Percentiles rank a stretch among this genome's conserved stretches.
Conservation (phyloP, 225 moss, liverwort and hornwort genomes). For the Pleurozium schreberi region DNA sequence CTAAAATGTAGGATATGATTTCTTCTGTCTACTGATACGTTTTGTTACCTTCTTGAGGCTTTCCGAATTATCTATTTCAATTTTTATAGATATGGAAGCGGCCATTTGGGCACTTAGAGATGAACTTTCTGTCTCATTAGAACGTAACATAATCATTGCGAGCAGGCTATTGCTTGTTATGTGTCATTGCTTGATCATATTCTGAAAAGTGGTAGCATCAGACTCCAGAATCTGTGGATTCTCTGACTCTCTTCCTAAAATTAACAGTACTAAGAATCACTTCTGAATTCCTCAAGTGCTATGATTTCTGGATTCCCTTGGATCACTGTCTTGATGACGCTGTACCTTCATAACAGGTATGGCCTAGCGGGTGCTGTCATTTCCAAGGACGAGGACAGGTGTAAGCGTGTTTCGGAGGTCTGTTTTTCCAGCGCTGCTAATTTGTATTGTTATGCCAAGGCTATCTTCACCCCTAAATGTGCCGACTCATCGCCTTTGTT, state of each 20-base stretch:
- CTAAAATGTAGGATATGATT: neutral
- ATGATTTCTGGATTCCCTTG: neutral
- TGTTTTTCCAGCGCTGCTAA: neutral
- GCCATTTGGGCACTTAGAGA: neutral
- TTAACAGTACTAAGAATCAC: neutral
- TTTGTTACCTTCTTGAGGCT: neutral
- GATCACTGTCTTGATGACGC: neutral
- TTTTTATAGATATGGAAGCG: neutral
- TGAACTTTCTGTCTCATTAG: neutral
- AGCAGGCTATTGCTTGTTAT: neutral
- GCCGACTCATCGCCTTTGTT: neutral
- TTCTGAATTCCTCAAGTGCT: neutral
- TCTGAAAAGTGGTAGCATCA: neutral
- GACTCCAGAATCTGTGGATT: neutral
- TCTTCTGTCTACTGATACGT: neutral
- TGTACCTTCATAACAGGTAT: constrained; percentile 35
- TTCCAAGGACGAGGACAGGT: constrained; percentile 82
- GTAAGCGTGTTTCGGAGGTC: constrained; percentile 93
- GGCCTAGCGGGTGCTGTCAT: constrained; percentile 95
- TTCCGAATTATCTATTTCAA: neutral
- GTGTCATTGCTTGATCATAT: neutral
- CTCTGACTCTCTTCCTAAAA: neutral
- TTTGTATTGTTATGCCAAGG: neutral
- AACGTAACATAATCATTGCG: neutral
- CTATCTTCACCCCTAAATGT: neutral